Evolutionary conservation across 1,284 basidiomycete species (phyloP), one percentile per base, ranked within the genome.

Genomic region (Hymenochaete sp.): DNA sequence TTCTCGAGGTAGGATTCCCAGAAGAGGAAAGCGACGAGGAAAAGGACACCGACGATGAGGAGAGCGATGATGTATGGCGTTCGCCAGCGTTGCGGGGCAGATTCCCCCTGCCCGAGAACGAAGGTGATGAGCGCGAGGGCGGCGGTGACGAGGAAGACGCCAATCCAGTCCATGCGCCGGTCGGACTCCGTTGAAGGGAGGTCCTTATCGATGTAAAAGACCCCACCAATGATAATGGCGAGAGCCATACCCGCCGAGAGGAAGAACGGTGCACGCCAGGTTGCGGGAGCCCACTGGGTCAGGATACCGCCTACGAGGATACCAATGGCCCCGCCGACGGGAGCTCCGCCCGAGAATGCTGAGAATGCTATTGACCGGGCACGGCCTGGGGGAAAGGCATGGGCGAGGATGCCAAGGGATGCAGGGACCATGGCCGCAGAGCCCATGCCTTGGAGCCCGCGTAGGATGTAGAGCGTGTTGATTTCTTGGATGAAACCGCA

Each of bases 91-190:
- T 79, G 52, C 0, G 79, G 72, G 0, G 83, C 86, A 7, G 73
- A 64, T 36, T 77, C 73, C 1, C 83, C 89, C 56, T 89, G 78
- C 37, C 81, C 79, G 1, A 95, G 72, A 0, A 81, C 77, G 56
- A 93, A 93, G 9, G 86, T 73, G 51, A 95, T 70, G 2, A 93
- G 67, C 0, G 87, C 79, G 10, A 93, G 67, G 0, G 86, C 90
- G 0, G 70, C 59, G 0, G 87, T 91, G 37, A 89, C 71, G 25
- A 93, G 62, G 14, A 76, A 64, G 0, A 83, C 84, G 3, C 92
- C 91, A 16, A 88, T 56, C 85, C 87, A 93, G 57, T 96, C 91
- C 0, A 95, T 68, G 0, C 83, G 70, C 19, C 64, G 64, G 53
- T 87, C 81, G 3, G 35, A 45, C 38, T 59, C 56, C 0, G 57